Conservation (phyloP, 495 filamentous ascomycete genomes). For the Penicillium verhagenii region DNA sequence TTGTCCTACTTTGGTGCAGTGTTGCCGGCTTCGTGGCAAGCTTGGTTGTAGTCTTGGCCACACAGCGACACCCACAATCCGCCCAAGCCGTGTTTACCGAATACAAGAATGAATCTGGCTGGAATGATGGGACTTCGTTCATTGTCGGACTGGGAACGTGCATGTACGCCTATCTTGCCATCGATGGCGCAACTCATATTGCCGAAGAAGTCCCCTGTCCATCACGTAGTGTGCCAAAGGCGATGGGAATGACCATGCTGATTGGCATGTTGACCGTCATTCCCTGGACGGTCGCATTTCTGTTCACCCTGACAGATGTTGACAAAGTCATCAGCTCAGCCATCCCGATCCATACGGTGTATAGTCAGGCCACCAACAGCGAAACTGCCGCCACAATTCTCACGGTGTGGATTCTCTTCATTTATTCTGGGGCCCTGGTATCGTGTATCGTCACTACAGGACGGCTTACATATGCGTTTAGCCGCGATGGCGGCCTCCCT, state of each 20-base stretch:
- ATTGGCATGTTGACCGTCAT: constrained; percentile 23
- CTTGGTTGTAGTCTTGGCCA: constrained; percentile 8
- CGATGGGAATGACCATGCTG: constrained; percentile 19
- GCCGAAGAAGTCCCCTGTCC: constrained; percentile 29
- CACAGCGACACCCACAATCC: constrained; percentile 5
- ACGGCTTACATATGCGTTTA: constrained; percentile 11
- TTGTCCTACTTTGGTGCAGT: neutral
- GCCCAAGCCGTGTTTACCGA: constrained; percentile 10
- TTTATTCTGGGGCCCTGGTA: constrained; percentile 10
- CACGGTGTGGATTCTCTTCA: constrained; percentile 13
- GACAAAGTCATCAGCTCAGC: constrained; percentile 21
- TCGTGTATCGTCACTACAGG: constrained; percentile 13
- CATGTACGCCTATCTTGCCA: constrained; percentile 25
- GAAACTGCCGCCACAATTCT: constrained; percentile 16
- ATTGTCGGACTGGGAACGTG: constrained; percentile 23
- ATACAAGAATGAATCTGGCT: constrained; percentile 20
- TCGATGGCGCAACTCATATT: constrained; percentile 27
- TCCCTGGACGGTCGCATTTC: constrained; percentile 26
- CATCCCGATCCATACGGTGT: constrained; percentile 22
- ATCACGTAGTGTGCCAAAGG: constrained; percentile 17
- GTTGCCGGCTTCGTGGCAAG: constrained; percentile 4
- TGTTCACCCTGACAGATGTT: constrained; percentile 29
- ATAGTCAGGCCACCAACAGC: constrained; percentile 25
- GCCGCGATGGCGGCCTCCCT: constrained; percentile 20
- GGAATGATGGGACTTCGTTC: constrained; percentile 28